Evolutionary conservation across 345 rosid genomes (phyloP), one percentile per base, ranked within the genome.

Genomic region (Hypericum androsaemum): DNA sequence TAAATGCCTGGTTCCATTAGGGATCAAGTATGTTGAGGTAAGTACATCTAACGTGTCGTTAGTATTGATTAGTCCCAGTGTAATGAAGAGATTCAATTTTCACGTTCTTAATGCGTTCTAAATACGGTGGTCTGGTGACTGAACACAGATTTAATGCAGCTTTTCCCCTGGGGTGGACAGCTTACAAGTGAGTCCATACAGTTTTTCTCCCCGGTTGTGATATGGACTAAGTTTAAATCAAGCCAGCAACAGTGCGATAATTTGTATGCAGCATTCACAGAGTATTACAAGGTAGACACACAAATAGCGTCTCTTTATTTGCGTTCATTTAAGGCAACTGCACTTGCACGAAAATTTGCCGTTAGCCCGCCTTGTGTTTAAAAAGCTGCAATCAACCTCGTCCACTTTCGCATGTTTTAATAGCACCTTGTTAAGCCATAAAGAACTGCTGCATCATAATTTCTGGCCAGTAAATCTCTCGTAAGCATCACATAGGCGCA

Each of bases 151-250:
- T 74, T 67, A 66, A 28, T 82, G 84, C 82, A 90, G 98, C 76
- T 77, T 67, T 82, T 90, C 52, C 92, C 92, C 11, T 90, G 98
- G 98, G 98, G 98, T 62, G 98, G 98, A 37, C 84, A 84, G 71
- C 75, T 90, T 58, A 87, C 98, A 0, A 77, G 85, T 41, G 98
- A 90, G 64, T 90, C 96, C 16, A 63, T 87, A 43, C 75, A 74
- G 22, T 81, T 75, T 73, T 81, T 84, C 79, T 83, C 92, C 0
- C 92, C 92, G 10, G 69, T 78, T 44, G 92, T 80, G 56, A 68
- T 83, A 60, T 83, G 92, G 84, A 67, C 82, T 53, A 80, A 76
- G 75, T 83, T 80, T 61, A 22, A 60, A 43, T 69, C 83, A 14
- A 72, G 71, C 68, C 69, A 69, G 56, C 49, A 61, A 54, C 74